These are phyloP conservation scores for Calocera cornea DNA, from an alignment of 768 basidiomycete species.

Conservation along the genomic window DNA sequence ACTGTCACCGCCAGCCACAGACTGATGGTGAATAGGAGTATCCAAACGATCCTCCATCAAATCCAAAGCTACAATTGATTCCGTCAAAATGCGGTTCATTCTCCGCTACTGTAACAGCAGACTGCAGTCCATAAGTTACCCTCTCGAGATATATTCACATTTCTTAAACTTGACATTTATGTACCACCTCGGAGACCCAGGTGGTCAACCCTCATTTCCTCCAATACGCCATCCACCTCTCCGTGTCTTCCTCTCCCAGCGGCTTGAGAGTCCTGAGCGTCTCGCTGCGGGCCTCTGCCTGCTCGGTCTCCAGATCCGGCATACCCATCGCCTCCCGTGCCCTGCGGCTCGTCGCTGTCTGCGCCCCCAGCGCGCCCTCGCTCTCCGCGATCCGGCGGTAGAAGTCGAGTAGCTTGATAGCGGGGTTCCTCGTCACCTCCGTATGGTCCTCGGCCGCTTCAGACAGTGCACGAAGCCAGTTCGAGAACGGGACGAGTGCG, in stretches of 20 bases:
- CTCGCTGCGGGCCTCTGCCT: not conserved
- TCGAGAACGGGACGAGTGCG: slow-evolving; percentile 24
- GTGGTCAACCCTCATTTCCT: not conserved
- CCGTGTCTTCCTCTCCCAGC: slow-evolving; percentile 6
- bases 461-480: slow-evolving; percentile 24
- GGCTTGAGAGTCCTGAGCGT: not conserved
- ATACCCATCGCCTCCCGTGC: not conserved
- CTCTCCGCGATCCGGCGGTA: slow-evolving; percentile 13
- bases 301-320: not conserved
- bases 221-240: not conserved
- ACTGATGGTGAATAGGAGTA: too few relatives aligned
- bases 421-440: slow-evolving; percentile 16
- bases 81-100: too few relatives aligned
- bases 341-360: not conserved
- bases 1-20: too few relatives aligned
- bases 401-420: slow-evolving; percentile 23
- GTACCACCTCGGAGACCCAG: too few relatives aligned
- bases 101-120: too few relatives aligned
- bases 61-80: too few relatives aligned
- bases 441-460: slow-evolving; percentile 10
- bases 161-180: too few relatives aligned
- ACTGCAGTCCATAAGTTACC: not conserved
- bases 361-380: too few relatives aligned
- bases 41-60: too few relatives aligned
- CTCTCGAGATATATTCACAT: not conserved